Conservation (phyloP, 495 filamentous ascomycete genomes). For the Bacidia gigantensis region DNA sequence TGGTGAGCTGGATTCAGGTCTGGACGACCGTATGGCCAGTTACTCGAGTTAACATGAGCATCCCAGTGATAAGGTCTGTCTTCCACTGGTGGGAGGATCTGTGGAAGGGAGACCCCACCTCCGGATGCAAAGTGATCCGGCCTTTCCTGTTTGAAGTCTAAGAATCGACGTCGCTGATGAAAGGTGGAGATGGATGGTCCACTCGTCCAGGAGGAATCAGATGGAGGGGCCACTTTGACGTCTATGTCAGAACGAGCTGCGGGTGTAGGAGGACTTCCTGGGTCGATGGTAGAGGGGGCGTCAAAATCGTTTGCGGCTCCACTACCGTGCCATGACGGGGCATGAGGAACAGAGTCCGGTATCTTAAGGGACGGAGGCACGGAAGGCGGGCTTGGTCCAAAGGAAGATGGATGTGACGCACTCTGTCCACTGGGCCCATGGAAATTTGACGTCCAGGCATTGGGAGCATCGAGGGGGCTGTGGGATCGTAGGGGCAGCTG, state of each 20-base stretch:
- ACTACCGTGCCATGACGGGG: slow-evolving; percentile 3
- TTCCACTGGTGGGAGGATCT: neutral
- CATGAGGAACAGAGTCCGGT: neutral
- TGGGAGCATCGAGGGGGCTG: slow-evolving; percentile 5
- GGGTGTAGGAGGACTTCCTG: neutral
- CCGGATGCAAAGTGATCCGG: neutral
- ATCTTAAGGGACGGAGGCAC: neutral
- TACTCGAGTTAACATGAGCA: no score
- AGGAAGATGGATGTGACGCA: neutral
- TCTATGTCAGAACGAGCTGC: neutral
- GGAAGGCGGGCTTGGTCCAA: neutral
- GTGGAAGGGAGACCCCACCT: neutral
- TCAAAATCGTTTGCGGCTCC: neutral
- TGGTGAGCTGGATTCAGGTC: neutral
- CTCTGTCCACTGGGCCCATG: neutral
- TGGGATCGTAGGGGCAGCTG: slow-evolving; percentile 1
- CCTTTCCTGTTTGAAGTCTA: neutral
- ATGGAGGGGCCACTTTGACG: neutral
- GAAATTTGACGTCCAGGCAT: slow-evolving; percentile 1
- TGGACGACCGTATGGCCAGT: no score
- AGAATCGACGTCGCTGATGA: neutral
- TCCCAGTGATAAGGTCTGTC: no score
- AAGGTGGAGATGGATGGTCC: neutral
- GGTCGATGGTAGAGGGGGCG: neutral
- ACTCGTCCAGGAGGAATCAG: slow-evolving; percentile 1